Evolutionary conservation across 2,329 filamentous ascomycete species (phyloP).

Genomic region (Fonsecaea pedrosoi): DNA sequence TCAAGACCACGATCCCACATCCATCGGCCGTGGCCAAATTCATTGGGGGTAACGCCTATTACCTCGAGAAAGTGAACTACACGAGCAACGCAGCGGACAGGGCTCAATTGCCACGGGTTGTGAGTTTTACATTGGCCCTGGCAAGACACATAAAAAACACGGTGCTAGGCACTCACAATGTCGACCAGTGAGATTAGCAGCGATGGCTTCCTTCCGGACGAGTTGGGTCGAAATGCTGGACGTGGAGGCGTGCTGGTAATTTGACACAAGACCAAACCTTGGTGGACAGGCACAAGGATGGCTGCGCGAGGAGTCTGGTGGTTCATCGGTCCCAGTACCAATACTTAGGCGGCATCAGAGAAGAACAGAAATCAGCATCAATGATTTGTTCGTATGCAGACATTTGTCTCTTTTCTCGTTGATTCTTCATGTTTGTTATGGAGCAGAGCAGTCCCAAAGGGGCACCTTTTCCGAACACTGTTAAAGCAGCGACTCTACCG

Average conservation of each 20-base stretch:
- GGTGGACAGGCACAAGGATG: no score
- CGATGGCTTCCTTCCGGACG: no score
- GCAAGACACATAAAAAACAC: background rate
- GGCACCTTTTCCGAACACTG: constrained; percentile 10
- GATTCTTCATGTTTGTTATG: background rate
- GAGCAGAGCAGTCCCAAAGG: background rate
- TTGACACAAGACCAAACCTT: no score
- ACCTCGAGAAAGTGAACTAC: background rate
- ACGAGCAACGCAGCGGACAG: constrained; percentile 3
- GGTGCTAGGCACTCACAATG: background rate
- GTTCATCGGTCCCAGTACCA: no score
- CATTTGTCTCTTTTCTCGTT: background rate
- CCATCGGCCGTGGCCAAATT: constrained; percentile 1
- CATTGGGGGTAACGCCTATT: constrained; percentile 2
- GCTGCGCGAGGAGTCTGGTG: no score
- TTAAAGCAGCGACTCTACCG: constrained; percentile 16
- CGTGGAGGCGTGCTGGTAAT: no score
- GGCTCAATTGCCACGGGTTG: background rate
- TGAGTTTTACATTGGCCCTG: constrained; percentile 4
- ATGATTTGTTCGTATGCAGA: background rate
- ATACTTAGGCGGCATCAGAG: background rate
- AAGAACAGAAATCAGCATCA: no score
- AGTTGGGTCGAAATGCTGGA: background rate
- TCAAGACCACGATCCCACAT: background rate
- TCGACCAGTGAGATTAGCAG: no score